phyloP scores from a whole-genome alignment of 2,329 filamentous ascomycete genomes.

The Phyllosticta paracitricarpa region DNA sequence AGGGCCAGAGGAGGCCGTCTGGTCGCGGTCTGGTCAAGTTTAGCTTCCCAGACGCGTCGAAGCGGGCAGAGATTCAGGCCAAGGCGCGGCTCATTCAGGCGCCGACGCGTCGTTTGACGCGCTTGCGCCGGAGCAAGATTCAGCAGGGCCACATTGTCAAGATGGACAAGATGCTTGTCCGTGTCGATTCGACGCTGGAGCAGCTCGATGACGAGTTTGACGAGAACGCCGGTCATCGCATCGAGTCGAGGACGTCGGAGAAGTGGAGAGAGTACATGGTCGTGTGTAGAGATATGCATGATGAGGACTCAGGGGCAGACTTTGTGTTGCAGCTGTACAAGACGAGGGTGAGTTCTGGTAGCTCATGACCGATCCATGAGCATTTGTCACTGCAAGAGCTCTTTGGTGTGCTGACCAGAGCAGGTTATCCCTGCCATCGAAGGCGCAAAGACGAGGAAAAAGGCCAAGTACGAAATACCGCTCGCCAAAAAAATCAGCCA shows the following conservation, averaged over 20 bases:
- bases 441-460: slow-evolving; percentile 40
- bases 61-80: slow-evolving; percentile 27
- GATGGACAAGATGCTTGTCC: slow-evolving; percentile 58
- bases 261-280: slow-evolving; percentile 57
- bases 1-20: background rate
- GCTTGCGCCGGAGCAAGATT: slow-evolving; percentile 30
- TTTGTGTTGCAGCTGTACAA: slow-evolving; percentile 52
- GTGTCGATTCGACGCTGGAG: slow-evolving; percentile 45
- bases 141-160: slow-evolving; percentile 54
- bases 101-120: slow-evolving; percentile 24
- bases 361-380: background rate
- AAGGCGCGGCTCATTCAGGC: slow-evolving; percentile 31
- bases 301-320: slow-evolving; percentile 34
- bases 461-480: slow-evolving; percentile 47
- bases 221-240: slow-evolving; percentile 51
- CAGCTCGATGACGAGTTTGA: slow-evolving; percentile 51
- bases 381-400: no score
- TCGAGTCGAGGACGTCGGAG: slow-evolving; percentile 48
- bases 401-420: no score
- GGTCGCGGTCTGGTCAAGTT: slow-evolving; percentile 32
- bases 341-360: slow-evolving; percentile 37
- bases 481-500: slow-evolving; percentile 43
- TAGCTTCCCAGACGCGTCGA: slow-evolving; percentile 31
- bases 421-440: slow-evolving; percentile 52
- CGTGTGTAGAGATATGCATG: slow-evolving; percentile 49